Evolutionary conservation across 1,139 yeast species (phyloP), one percentile per base, ranked within the genome.

Genomic region (Blastobotrys aristatus): DNA sequence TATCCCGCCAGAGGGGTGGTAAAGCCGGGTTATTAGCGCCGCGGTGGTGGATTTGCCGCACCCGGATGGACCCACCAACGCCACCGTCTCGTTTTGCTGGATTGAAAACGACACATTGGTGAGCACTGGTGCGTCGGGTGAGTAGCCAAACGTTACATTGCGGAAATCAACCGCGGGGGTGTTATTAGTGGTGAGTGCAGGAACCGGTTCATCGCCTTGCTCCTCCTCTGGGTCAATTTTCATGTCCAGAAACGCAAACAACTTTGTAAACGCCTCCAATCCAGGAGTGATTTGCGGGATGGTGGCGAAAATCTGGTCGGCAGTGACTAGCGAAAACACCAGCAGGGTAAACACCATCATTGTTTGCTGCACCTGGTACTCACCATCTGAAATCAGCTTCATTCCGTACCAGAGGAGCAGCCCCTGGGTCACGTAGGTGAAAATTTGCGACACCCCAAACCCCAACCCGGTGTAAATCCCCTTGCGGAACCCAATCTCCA

Each of bases 41-140:
- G 88, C 82, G 16, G 89, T 72, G 0, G 96, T 88, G 1, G 95
- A 84, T 60, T 89, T 89, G 14, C 97, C 97, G 50, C 87, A 79
- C 0, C 97, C 97, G 7, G 95, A 84, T 0, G 94, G 89, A 0
- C 97, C 97, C 13, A 84, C 90, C 45, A 90, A 75, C 60, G 96
- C 89, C 5, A 90, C 79, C 46, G 84, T 80, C 46, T 87, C 83
- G 13, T 86, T 83, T 1, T 80, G 72, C 1, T 71, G 63, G 29
- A 88, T 74, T 3, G 64, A 66, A 44, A 85, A 74, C 14, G 54
- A 53, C 27, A 65, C 50, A 18, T 33, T 24, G n/a, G 13, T n/a
- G 16, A 41, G 20, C 16, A 24, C 22, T 13, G 27, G 38, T 16
- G 4, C 16, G 14, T 17, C 13, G 7, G 22, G 18, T 5, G 36